Evolutionary conservation across 768 basidiomycete genomes (phyloP).

Genomic region (Hygrophorus russula): DNA sequence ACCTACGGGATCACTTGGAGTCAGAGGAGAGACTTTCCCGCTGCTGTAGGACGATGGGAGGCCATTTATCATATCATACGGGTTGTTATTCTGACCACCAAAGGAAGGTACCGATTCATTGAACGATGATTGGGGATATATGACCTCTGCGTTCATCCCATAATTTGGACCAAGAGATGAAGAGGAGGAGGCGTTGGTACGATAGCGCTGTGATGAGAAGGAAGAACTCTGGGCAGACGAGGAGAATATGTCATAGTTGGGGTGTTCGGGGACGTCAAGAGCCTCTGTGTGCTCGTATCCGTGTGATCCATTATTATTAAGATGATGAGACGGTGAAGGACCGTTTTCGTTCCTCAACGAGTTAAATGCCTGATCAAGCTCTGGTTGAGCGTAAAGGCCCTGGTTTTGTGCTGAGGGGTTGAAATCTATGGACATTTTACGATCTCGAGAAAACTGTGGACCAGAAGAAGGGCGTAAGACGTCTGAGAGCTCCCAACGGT

Average conservation of each 20-base stretch:
- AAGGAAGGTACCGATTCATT: conserved; percentile 50
- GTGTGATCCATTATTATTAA: conserved; percentile 26
- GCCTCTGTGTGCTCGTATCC: conserved; percentile 41
- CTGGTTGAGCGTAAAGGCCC: conserved; percentile 37
- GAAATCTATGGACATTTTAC: conserved; percentile 49
- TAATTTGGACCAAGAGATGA: conserved; percentile 54
- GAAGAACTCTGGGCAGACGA: conserved; percentile 27
- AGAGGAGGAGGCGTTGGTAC: conserved; percentile 61
- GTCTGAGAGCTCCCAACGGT: conserved; percentile 6
- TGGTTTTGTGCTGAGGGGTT: conserved; percentile 23
- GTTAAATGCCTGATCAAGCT: conserved; percentile 48
- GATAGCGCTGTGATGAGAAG: conserved; percentile 52
- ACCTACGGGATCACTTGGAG: conserved; percentile 53
- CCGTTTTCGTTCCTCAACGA: conserved; percentile 26
- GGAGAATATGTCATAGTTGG: conserved; percentile 56
- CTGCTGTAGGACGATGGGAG: conserved; percentile 50
- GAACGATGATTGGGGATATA: conserved; percentile 53
- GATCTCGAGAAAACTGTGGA: conserved; percentile 15
- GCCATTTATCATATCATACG: conserved; percentile 57
- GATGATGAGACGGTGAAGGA: conserved; percentile 23
- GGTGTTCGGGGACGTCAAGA: conserved; percentile 44
- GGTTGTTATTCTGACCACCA: conserved; percentile 35
- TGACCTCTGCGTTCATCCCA: conserved; percentile 38
- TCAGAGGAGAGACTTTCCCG: conserved; percentile 68
- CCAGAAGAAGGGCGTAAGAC: conserved; percentile 5